Conservation (phyloP, 495 filamentous ascomycete genomes). For the Xylaria sp. region DNA sequence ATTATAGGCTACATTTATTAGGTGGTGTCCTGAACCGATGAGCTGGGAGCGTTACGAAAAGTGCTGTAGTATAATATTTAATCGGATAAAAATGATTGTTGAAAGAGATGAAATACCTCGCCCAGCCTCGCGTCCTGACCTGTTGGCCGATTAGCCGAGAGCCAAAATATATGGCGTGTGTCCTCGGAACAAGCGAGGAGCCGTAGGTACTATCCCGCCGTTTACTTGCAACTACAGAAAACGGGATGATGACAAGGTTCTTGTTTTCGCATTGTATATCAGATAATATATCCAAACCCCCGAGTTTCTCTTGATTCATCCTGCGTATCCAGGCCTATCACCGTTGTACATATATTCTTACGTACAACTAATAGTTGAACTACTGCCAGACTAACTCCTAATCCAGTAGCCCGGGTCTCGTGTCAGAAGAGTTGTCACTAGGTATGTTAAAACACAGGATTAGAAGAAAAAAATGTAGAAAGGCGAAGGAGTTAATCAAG, state of each 20-base stretch:
- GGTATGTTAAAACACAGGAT: not conserved
- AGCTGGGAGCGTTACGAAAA: not conserved
- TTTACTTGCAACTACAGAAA: not conserved
- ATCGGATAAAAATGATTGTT: not conserved
- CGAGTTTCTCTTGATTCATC: not conserved
- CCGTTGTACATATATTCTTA: not conserved
- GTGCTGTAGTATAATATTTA: too few relatives aligned
- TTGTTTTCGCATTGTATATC: not conserved
- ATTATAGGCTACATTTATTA: not conserved
- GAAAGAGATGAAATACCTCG: not conserved
- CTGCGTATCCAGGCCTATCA: not conserved
- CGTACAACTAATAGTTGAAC: not conserved
- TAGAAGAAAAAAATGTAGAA: not conserved
- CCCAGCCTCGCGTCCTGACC: not conserved
- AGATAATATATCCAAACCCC: not conserved
- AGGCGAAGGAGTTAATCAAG: too few relatives aligned
- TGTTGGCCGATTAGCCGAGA: not conserved
- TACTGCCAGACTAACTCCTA: not conserved
- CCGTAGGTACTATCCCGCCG: not conserved
- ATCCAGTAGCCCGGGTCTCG: not conserved
- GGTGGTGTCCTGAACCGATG: not conserved
- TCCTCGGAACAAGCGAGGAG: not conserved
- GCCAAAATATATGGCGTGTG: not conserved
- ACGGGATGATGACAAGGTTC: too few relatives aligned
- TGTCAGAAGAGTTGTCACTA: not conserved